Base-by-base conservation (phyloP, 1,284 basidiomycete genomes). In the Cryptococcus sp. region DNA sequence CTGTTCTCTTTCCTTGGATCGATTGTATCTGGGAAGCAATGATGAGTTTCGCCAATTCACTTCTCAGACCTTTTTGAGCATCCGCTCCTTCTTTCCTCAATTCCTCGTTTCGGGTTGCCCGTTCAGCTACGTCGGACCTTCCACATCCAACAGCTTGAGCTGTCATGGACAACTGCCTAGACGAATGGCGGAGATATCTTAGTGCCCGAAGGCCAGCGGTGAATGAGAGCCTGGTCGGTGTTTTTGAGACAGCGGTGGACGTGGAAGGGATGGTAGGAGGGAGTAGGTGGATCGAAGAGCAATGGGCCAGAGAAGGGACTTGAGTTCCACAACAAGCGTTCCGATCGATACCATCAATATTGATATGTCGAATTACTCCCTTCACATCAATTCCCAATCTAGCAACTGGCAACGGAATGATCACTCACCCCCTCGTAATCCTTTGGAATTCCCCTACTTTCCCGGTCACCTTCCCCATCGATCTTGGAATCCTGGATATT, bases 271-370 rank as follows among this genome's bases (percentile, higher is more conserved):
- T 65, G 0, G 69, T 54, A 0, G 74, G 74, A 13, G 73, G 71
- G 19, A 76, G 54, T 49, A 76, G 56, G 54, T 77, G 76, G 13
- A 77, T 63, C 46, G 63, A 58, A 3, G 57, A 55, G 34, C 71
- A 59, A 41, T 70, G 52, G 32, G 67, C 64, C 9, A 77, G 60
- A 25, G 56, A 52, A 2, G 73, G 69, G 18, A 68, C 51, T 72
- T 92, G 90, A 4, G 89, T 92, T 7, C 90, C 90, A 60, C 90
- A 92, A 73, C 89, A 93, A 52, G 72, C 87, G 69, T 86, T 90
- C 37, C 84, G 80, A 70, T 91, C 88, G 14, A 90, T 78, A 7
- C 83, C 83, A 52, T 90, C 85, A 49, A 93, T 92, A 40, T 85
- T 79, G 32, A 91, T 82, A 16, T 87, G 83, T 18, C 90, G 79